Evolutionary conservation across 352 stramenopile species (phyloP).

Genomic region (Pythium aquatile): DNA sequence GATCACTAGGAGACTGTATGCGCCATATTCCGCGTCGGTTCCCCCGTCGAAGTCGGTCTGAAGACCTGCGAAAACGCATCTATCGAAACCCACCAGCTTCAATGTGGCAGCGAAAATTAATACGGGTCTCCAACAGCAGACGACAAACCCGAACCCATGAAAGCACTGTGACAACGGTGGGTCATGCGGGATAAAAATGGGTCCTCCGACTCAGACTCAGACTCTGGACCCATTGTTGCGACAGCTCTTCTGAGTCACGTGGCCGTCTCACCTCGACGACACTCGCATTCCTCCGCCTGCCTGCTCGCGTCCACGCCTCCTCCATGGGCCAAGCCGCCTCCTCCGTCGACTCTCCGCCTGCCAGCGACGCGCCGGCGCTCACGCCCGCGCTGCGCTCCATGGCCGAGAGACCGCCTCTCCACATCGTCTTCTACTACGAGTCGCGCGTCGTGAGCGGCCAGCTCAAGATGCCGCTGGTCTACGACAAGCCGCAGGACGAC

Average conservation of each 20-base stretch:
- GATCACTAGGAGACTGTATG: conserved; percentile 15
- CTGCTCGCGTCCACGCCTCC: neutral
- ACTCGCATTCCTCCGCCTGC: neutral
- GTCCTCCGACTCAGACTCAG: conserved; percentile 18
- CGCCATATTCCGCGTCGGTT: conserved; percentile 9
- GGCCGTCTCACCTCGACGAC: neutral
- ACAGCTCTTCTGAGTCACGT: conserved; percentile 13
- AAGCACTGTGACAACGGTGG: neutral
- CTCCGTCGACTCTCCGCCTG: neutral
- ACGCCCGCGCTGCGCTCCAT: conserved; percentile 31
- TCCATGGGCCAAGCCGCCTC: conserved; percentile 24
- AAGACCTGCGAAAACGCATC: conserved; percentile 26
- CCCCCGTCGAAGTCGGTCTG: conserved; percentile 1
- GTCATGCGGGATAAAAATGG: neutral
- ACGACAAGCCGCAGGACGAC: conserved; percentile 36
- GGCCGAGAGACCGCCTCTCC: conserved; percentile 42
- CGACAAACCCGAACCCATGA: conserved; percentile 1
- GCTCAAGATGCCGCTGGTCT: conserved; percentile 68
- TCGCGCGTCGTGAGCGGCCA: conserved; percentile 39
- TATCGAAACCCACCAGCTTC: conserved; percentile 32
- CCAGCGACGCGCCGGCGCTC: neutral
- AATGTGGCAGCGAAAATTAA: conserved; percentile 22
- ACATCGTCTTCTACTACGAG: conserved; percentile 78
- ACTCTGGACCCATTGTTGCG: conserved; percentile 5
- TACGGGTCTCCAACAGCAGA: neutral